Evolutionary conservation across 768 basidiomycete genomes (phyloP).

Genomic region (Fomitopsis serialis): DNA sequence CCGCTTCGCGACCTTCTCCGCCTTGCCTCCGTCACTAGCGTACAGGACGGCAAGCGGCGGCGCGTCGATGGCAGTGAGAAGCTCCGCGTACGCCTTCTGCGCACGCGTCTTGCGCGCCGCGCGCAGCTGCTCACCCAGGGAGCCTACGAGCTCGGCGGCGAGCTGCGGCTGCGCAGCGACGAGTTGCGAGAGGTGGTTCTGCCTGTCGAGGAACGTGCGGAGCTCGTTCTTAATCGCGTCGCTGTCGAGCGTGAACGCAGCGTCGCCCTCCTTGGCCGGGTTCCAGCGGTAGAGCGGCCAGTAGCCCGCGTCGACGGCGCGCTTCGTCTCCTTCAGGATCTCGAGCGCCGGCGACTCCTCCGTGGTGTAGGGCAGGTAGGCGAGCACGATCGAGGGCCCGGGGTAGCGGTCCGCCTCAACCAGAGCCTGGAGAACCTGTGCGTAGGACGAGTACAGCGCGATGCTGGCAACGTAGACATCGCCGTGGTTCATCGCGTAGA

Average conservation of each 20-base stretch:
- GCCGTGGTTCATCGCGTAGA: slow-evolving; percentile 98
- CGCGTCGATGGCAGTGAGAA: slow-evolving; percentile 80
- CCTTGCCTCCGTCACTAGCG: slow-evolving; percentile 90
- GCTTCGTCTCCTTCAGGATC: slow-evolving; percentile 94
- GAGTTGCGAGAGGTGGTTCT: slow-evolving; percentile 95
- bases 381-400: slow-evolving; percentile 89
- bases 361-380: slow-evolving; percentile 84
- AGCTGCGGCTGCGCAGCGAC: slow-evolving; percentile 75
- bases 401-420: slow-evolving; percentile 86
- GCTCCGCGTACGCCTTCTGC: slow-evolving; percentile 75
- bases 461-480: slow-evolving; percentile 94
- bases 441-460: slow-evolving; percentile 93
- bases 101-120: slow-evolving; percentile 81
- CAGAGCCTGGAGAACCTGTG: slow-evolving; percentile 87
- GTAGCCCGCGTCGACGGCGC: slow-evolving; percentile 92
- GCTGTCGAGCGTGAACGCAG: slow-evolving; percentile 90
- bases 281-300: slow-evolving; percentile 99
- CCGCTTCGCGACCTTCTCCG: slow-evolving; percentile 95
- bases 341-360: slow-evolving; percentile 80
- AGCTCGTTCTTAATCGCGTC: slow-evolving; percentile 92
- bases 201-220: slow-evolving; percentile 88
- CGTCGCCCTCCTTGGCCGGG: slow-evolving; percentile 80
- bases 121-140: slow-evolving; percentile 77
- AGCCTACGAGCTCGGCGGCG: slow-evolving; percentile 77
- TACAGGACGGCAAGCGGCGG: slow-evolving; percentile 88